phyloP scores from a whole-genome alignment of 306 rosid genomes.

The Biancaea sappan region DNA sequence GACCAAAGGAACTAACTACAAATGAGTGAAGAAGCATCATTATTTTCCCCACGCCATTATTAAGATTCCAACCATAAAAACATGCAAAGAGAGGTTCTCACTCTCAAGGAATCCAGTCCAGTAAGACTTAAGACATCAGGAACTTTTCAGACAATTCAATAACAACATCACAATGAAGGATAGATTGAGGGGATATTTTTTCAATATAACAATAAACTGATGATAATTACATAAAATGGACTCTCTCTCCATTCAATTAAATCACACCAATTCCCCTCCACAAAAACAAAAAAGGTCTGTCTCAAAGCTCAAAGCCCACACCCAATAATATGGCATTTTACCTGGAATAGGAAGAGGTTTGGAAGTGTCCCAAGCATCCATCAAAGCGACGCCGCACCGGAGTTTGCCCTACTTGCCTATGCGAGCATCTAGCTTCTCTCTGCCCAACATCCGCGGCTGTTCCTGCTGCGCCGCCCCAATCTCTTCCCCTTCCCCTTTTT shows the following conservation, averaged over 20 bases:
- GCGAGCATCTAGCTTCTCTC: conserved; percentile 74
- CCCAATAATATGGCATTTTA: conserved; percentile 56
- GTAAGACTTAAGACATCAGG: not conserved
- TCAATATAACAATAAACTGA: not conserved
- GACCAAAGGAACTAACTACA: conserved; percentile 23
- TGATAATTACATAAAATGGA: not conserved
- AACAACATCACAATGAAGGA: conserved; percentile 21
- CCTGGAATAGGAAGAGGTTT: conserved; percentile 70
- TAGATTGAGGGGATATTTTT: not conserved
- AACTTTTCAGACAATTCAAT: conserved; percentile 24
- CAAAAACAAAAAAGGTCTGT: too few relatives aligned
- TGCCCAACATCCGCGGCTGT: conserved; percentile 91
- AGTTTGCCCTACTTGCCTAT: conserved; percentile 80
- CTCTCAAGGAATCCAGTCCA: not conserved
- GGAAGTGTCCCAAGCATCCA: conserved; percentile 91
- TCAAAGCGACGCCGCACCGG: conserved; percentile 82
- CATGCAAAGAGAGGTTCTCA: not conserved
- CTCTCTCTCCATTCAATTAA: too few relatives aligned
- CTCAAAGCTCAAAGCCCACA: too few relatives aligned
- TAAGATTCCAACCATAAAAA: not conserved
- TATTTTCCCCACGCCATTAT: not conserved
- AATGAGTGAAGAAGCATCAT: conserved; percentile 16
- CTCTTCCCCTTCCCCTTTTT: conserved; percentile 56
- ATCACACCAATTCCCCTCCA: not conserved
- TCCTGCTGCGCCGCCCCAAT: conserved; percentile 50